Base-by-base conservation (phyloP, 129 eudicot species). In the Helianthus tuberosus region DNA sequence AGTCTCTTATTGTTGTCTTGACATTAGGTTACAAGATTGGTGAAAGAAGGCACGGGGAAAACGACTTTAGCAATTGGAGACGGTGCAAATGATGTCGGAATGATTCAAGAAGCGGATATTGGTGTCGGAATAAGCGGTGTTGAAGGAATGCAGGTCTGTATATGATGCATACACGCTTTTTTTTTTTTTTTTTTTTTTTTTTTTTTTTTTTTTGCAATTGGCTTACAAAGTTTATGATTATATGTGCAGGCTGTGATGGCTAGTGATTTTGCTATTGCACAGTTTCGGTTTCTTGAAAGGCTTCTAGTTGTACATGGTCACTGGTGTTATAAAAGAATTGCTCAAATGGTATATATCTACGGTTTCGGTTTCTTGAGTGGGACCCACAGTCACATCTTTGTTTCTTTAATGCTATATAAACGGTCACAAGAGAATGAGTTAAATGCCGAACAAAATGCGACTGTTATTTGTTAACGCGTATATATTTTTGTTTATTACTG, bases 21-120 rank as follows among this genome's bases (percentile, higher is more conserved):
- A 36, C 54, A 63, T 59, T 71, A 95, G 99, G 97, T 95, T 65
- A 95, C 99, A 14, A 78, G 99, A 84, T 82, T 95, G 78, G 99
- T 95, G 59, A 91, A 89, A 80, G 96, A 95, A 82, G 99, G 99
- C 51, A 89, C 96, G 10, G 96, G 99, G 66, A 95, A 91, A 74
- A 95, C 88, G n/a, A 95, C 99, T 12, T 95, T 95, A 85, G 99
- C 99, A 35, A 91, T 95, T 29, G 99, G 99, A 50, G 99, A 95
- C 73, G 99, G 99, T 64, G 99, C 99, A 69, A 91, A 95, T 85
- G 99, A 95, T 76, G 99, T 95, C 51, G 97, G 97, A 73, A 95
- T 95, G 99, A 95, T 95, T 85, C 99, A 95, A 82, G 99, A 91
- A 86, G 99, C 97, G 13, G 99, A 95, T 69, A 95, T 95, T 66